Evolutionary conservation across 2,329 filamentous ascomycete genomes (phyloP).

Genomic region (Penicillium sp.): DNA sequence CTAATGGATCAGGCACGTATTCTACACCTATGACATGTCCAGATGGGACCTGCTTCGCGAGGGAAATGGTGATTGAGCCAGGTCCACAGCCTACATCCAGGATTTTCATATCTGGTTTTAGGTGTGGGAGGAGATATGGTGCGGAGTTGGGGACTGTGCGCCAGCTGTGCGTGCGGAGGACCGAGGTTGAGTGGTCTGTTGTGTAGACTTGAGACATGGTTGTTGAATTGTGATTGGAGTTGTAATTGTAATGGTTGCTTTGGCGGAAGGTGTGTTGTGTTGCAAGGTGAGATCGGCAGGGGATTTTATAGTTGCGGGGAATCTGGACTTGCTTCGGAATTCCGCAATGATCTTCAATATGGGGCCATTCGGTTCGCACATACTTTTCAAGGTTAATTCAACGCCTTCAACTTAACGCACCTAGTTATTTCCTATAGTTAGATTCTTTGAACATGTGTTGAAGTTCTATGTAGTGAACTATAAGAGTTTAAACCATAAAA

Average conservation of each 20-base stretch:
- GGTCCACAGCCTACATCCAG: constrained; percentile 51
- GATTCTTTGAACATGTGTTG: neutral
- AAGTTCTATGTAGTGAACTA: neutral
- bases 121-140: constrained; percentile 42
- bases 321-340: neutral
- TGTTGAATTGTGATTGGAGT: neutral
- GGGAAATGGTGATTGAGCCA: constrained; percentile 45
- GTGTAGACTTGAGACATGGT: constrained; percentile 34
- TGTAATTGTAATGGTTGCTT: neutral
- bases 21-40: constrained; percentile 44
- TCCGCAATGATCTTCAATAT: neutral
- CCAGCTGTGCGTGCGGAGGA: constrained; percentile 39
- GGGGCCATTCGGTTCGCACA: neutral
- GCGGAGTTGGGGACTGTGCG: constrained; percentile 40
- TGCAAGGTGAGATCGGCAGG: neutral
- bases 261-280: neutral
- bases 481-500: too few species aligned
- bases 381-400: neutral
- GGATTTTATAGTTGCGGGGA: constrained; percentile 1
- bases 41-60: constrained; percentile 39
- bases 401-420: neutral
- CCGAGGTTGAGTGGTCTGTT: constrained; percentile 40
- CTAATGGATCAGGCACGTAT: constrained; percentile 33
- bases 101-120: constrained; percentile 38
- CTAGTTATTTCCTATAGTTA: neutral